Base-by-base conservation (phyloP, 1,139 yeast genomes). In the Neolecta irregularis region DNA sequence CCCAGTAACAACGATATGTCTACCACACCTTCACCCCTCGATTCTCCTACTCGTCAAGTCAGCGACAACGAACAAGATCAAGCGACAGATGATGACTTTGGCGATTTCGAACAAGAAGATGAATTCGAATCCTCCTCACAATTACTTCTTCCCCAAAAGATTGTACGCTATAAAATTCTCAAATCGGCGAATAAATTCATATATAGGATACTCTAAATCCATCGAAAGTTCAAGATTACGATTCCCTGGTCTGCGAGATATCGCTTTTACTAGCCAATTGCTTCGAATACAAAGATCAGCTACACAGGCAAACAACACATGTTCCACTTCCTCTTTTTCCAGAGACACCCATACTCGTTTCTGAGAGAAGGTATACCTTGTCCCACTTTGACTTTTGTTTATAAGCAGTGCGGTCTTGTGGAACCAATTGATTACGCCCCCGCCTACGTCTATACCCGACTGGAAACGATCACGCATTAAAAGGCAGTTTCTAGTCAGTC, bases 401-500 rank as follows among this genome's bases (percentile, higher is more conserved):
- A n/a, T n/a, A n/a, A 24, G 40, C 7, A 34, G 35, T 6, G 31
- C 30, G n/a, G 33, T 40, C 48, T 37, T 39, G 8, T 49, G 48
- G 52, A 46, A 45, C 6, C 60, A 60, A 36, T 48, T 69, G 21
- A 56, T 68, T 0, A 51, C 58, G 6, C 44, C 58, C 12, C 72
- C 72, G 1, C 61, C 63, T 36, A 49, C 68, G 32, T 61, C 59
- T 24, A 74, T 73, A 0, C 62, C 65, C 23, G 71, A 68, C 46
- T 74, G 81, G 81, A 60, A 60, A 24, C 61, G 61, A 38, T 70
- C 72, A 56, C 62, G 69, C 21, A 62, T 73, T 20, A 64, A 80
- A 26, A 67, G 72, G 44, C 62, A 64, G 43, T 52, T 74, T 33
- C 57, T 74, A 32, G 62, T 70, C n/a, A 62, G 67, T 7, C 54